phyloP scores from a whole-genome alignment of 345 rosid species.

The Dipteronia dyeriana region DNA sequence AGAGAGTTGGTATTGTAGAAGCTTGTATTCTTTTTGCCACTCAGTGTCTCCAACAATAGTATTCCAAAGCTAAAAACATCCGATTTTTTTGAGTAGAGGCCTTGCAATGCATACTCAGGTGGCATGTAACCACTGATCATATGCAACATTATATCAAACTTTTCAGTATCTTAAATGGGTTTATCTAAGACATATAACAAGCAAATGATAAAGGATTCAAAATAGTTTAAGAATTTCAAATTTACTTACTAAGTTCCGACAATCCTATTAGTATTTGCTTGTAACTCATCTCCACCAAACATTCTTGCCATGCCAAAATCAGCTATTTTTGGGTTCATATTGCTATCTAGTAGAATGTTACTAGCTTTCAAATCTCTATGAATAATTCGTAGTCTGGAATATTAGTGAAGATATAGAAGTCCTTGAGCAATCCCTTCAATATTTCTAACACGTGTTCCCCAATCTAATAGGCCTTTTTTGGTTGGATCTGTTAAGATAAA shows the following conservation, averaged over 20 bases:
- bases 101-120: constrained; percentile 29
- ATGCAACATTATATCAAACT: background rate
- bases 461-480: background rate
- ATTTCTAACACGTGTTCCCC: constrained; percentile 30
- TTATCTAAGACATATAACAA: background rate
- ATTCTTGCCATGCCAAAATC: constrained; percentile 26
- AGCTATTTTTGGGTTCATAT: constrained; percentile 42
- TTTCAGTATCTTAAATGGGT: background rate
- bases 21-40: constrained; percentile 51
- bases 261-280: constrained; percentile 42
- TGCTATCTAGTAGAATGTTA: constrained; percentile 19
- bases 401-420: constrained; percentile 41
- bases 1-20: constrained; percentile 33
- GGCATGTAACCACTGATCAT: constrained; percentile 46
- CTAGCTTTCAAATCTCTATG: constrained; percentile 39
- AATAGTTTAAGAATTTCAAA: background rate
- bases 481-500: constrained; percentile 15
- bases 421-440: constrained; percentile 38
- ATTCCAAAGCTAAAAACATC: constrained; percentile 17
- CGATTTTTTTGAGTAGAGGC: constrained; percentile 13
- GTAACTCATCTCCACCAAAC: background rate
- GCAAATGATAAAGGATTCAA: background rate
- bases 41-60: constrained; percentile 41
- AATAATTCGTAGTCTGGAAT: constrained; percentile 30
- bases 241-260: constrained; percentile 53